These are phyloP conservation scores for Aspergillaceae sp. DNA, from an alignment of 2,329 filamentous ascomycete species.

Conservation along the genomic window DNA sequence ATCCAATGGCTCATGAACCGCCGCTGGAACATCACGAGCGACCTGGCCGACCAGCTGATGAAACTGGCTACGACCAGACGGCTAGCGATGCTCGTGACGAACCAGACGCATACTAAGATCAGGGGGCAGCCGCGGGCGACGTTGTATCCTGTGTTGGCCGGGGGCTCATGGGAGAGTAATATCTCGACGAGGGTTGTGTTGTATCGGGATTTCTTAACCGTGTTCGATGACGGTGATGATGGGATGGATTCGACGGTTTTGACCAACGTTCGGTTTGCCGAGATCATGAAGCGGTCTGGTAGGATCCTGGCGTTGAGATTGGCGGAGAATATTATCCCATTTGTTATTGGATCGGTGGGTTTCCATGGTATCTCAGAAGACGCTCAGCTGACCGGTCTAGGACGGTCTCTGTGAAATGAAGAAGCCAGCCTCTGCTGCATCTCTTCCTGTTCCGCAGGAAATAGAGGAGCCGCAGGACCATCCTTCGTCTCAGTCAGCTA, in stretches of 20 bases:
- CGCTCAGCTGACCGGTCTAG: background rate
- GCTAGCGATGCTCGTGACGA: conserved; percentile 65
- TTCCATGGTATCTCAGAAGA: background rate
- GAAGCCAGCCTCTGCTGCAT: conserved; percentile 1
- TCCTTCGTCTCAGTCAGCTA: conserved; percentile 4
- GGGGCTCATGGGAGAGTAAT: conserved; percentile 70
- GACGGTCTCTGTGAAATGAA: conserved; percentile 9
- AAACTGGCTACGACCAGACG: conserved; percentile 66
- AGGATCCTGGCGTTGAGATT: conserved; percentile 27
- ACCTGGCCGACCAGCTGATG: conserved; percentile 52
- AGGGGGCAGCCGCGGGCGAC: conserved; percentile 57
- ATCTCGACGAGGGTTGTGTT: conserved; percentile 65
- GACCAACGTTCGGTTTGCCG: conserved; percentile 50
- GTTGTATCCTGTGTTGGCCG: conserved; percentile 65
- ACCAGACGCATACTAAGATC: conserved; percentile 76
- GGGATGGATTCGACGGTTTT: conserved; percentile 27
- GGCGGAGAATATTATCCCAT: conserved; percentile 29
- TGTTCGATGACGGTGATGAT: conserved; percentile 15
- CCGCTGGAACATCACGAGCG: conserved; percentile 55
- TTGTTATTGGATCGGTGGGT: conserved; percentile 32
- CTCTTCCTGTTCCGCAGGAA: conserved; percentile 1
- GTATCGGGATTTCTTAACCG: conserved; percentile 63
- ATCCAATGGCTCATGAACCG: conserved; percentile 26
- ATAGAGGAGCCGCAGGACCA: conserved; percentile 1
- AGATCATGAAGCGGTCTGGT: conserved; percentile 58